A percentile compares a stretch with the other conserved stretches of the same genome.
Evolutionary conservation across 768 basidiomycete species (phyloP).

Genomic region (Pulveroboletus ravenelii): DNA sequence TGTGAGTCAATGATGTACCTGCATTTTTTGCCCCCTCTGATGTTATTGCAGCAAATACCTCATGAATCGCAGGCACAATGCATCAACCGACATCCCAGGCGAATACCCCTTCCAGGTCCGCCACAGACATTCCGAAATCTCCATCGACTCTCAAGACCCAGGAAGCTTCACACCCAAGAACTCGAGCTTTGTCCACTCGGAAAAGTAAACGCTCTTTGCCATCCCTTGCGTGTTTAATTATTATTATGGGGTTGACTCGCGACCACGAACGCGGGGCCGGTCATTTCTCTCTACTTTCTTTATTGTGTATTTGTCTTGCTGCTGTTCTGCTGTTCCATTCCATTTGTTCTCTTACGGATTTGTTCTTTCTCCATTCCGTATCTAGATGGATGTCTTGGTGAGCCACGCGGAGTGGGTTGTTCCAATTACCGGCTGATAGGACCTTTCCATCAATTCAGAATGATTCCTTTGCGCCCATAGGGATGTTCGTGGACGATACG

Average conservation of each 20-base stretch:
- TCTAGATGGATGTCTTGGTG: slow-evolving; percentile 8
- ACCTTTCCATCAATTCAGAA: background rate
- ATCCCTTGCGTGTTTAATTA: slow-evolving; percentile 1
- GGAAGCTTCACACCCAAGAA: slow-evolving; percentile 21
- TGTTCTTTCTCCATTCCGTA: background rate
- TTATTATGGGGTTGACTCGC: slow-evolving; percentile 8
- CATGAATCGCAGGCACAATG: slow-evolving; percentile 8
- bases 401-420: background rate
- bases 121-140: slow-evolving; percentile 29
- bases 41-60: slow-evolving; percentile 23
- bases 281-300: slow-evolving; percentile 17
- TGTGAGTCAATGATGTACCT: slow-evolving; percentile 39
- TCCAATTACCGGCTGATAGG: background rate
- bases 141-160: slow-evolving; percentile 30
- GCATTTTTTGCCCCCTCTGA: background rate
- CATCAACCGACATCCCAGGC: background rate
- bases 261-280: slow-evolving; percentile 13
- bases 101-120: slow-evolving; percentile 32
- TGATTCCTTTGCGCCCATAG: background rate
- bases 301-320: slow-evolving; percentile 26
- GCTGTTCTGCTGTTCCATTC: background rate
- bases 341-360: background rate
- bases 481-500: background rate
- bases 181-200: slow-evolving; percentile 25
- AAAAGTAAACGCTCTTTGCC: slow-evolving; percentile 16